A percentile compares a stretch with the other conserved stretches of the same genome.
These are phyloP conservation scores for Pichia sp. DNA, from an alignment of 1,139 yeast species.

Conservation along the genomic window DNA sequence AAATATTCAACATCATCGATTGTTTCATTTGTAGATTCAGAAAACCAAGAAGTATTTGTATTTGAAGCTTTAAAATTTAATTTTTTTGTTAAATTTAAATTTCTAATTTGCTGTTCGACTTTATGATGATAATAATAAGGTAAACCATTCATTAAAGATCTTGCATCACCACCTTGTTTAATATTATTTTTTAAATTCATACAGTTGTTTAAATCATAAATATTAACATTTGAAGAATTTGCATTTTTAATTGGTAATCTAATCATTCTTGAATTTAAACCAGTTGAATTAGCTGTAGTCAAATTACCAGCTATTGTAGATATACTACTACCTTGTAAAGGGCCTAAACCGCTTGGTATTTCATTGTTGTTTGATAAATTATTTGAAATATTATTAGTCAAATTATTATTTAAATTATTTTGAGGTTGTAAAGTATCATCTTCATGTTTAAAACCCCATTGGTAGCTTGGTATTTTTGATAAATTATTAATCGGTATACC, in stretches of 20 bases:
- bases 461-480: conserved; percentile 29
- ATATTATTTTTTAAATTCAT: conserved; percentile 7
- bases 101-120: conserved; percentile 22
- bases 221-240: conserved; percentile 2
- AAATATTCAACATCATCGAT: conserved; percentile 30
- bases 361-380: conserved; percentile 5
- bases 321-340: conserved; percentile 18
- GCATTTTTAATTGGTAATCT: conserved; percentile 23
- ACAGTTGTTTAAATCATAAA: conserved; percentile 6
- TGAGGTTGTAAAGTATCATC: conserved; percentile 11
- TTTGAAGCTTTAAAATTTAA: conserved; percentile 17
- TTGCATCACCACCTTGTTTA: conserved; percentile 11
- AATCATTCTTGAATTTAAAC: conserved; percentile 23
- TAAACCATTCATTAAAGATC: conserved; percentile 28
- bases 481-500: conserved; percentile 28
- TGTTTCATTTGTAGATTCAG: conserved; percentile 21
- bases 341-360: conserved; percentile 22
- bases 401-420: not conserved
- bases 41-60: conserved; percentile 23
- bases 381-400: not conserved
- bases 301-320: conserved; percentile 24
- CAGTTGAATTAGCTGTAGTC: conserved; percentile 19
- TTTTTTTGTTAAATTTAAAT: conserved; percentile 21
- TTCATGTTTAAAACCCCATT: conserved; percentile 28
- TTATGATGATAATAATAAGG: conserved; percentile 26